Evolutionary conservation across 306 rosid genomes (phyloP).

Genomic region (Begonia loranthoides): DNA sequence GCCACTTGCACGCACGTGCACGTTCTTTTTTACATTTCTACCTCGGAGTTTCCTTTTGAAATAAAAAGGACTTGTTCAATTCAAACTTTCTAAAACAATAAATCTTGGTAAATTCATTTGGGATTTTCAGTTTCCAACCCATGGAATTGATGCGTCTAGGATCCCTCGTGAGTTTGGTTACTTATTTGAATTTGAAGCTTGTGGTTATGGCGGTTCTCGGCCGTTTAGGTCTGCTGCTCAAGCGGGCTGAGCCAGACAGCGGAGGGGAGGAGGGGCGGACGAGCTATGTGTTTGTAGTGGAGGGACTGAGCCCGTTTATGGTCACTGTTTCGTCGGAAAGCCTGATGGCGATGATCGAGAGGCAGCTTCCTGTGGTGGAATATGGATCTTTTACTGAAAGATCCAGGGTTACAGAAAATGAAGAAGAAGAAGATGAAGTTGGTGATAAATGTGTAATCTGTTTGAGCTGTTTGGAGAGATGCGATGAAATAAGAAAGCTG

Average conservation of each 20-base stretch:
- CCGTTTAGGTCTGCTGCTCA: too few species aligned
- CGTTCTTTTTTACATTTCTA: too few species aligned
- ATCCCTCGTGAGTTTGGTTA: too few species aligned
- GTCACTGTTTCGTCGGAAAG: background rate
- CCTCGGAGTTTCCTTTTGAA: too few species aligned
- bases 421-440: background rate
- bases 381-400: background rate
- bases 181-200: too few species aligned
- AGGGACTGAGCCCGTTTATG: background rate
- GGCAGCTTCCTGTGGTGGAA: background rate
- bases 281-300: background rate
- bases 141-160: too few species aligned
- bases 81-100: too few species aligned
- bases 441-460: background rate
- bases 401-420: background rate
- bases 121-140: too few species aligned
- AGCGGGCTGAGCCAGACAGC: background rate
- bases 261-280: background rate
- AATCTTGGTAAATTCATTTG: too few species aligned
- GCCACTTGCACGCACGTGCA: too few species aligned
- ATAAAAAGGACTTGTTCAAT: too few species aligned
- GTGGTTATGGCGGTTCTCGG: too few species aligned
- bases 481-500: background rate
- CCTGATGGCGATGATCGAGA: background rate
- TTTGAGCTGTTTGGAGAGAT: background rate